Percentiles rank a stretch among this genome's conserved stretches.
Conservation (phyloP, 495 filamentous ascomycete genomes). For the Neurospora sp. region DNA sequence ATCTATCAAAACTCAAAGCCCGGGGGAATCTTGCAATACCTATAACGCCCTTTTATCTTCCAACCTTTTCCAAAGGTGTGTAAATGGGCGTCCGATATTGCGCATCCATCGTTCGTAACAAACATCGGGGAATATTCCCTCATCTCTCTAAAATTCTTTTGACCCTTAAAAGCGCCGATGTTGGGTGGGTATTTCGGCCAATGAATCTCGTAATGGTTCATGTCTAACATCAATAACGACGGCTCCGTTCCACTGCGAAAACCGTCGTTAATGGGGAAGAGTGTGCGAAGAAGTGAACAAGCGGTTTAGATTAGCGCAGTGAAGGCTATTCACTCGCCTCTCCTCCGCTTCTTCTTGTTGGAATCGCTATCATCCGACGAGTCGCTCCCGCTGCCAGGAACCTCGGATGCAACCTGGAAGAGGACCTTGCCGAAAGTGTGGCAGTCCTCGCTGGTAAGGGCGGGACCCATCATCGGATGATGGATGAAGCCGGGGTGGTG, state of each 20-base stretch:
- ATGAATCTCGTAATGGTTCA: conserved; percentile 26
- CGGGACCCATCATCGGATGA: conserved; percentile 14
- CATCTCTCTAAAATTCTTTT: conserved; percentile 4
- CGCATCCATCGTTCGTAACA: conserved; percentile 6
- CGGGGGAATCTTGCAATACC: not conserved
- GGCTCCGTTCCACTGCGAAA: conserved; percentile 25
- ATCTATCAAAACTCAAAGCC: not conserved
- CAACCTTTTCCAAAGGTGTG: not conserved
- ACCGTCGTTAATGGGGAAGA: conserved; percentile 26
- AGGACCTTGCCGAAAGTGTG: conserved; percentile 56
- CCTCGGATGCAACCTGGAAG: conserved; percentile 63
- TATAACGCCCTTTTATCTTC: not conserved
- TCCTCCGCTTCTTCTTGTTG: conserved; percentile 70
- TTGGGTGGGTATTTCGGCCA: conserved; percentile 7
- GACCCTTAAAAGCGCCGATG: conserved; percentile 11
- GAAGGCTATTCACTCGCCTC: conserved; percentile 35
- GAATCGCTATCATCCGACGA: conserved; percentile 44
- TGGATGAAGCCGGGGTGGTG: conserved; percentile 9
- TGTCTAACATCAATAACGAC: conserved; percentile 28
- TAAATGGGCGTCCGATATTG: not conserved
- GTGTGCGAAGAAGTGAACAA: conserved; percentile 27
- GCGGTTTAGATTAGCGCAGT: not conserved
- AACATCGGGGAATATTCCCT: conserved; percentile 6
- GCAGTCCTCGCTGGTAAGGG: conserved; percentile 46
- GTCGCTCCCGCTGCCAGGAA: conserved; percentile 49